phyloP scores from a whole-genome alignment of 768 basidiomycete species.

The Pisolithus albus region DNA sequence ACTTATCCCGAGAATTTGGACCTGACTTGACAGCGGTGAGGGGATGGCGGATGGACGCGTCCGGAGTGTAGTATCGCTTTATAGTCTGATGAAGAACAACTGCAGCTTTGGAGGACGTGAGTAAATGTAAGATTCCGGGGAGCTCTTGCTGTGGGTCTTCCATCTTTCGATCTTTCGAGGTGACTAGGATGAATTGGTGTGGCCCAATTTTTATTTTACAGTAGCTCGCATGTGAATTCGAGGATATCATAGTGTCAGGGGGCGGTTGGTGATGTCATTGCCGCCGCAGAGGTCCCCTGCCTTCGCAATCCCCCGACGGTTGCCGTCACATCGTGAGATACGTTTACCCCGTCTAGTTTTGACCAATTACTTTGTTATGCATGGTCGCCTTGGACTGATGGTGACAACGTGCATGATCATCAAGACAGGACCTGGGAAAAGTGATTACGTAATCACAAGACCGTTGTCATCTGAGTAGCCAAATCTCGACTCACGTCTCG shows the following conservation, averaged over 20 bases:
- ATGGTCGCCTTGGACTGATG: too few relatives aligned
- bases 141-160: constrained; percentile 48
- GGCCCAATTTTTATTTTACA: not conserved
- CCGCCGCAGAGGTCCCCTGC: not conserved
- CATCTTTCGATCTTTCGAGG: constrained; percentile 35
- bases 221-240: not conserved
- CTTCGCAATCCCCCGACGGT: too few relatives aligned
- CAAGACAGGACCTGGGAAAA: not conserved
- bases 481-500: too few relatives aligned
- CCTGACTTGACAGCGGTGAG: constrained; percentile 31
- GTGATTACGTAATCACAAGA: not conserved
- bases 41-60: constrained; percentile 53
- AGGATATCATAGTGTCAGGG: not conserved
- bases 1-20: constrained; percentile 39
- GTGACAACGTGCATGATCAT: too few relatives aligned
- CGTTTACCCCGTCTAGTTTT: too few relatives aligned
- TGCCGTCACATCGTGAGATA: too few relatives aligned
- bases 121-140: constrained; percentile 31
- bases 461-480: too few relatives aligned
- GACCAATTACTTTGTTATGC: too few relatives aligned
- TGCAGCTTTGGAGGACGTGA: constrained; percentile 41
- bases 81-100: constrained; percentile 43
- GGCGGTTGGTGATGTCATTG: not conserved
- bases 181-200: not conserved
- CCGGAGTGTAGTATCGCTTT: constrained; percentile 42